Evolutionary conservation across 129 eudicot genomes (phyloP).

Genomic region (Artemisia tridentata): DNA sequence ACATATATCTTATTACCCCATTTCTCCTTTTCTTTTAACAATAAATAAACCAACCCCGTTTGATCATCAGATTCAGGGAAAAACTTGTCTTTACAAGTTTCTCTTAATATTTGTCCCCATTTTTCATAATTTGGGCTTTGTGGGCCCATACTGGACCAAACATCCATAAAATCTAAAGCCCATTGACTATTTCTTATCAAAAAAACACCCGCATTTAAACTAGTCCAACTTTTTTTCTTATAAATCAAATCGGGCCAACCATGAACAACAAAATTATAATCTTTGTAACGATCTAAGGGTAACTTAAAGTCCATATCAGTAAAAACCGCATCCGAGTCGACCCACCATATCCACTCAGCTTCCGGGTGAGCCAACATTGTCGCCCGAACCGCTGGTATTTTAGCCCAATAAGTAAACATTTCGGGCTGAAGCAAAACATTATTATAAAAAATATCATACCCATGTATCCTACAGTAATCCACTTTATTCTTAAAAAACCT

Average conservation of each 20-base stretch:
- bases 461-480: constrained; percentile 79
- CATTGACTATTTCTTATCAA: constrained; percentile 73
- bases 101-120: constrained; percentile 55
- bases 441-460: constrained; percentile 77
- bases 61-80: constrained; percentile 77
- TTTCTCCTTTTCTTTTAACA: constrained; percentile 56
- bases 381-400: constrained; percentile 57
- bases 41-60: constrained; percentile 60
- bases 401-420: constrained; percentile 76
- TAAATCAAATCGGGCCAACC: constrained; percentile 61
- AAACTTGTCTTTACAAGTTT: constrained; percentile 51
- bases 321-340: constrained; percentile 79
- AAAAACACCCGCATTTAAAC: constrained; percentile 81
- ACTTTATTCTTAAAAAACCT: constrained; percentile 80
- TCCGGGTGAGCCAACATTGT: constrained; percentile 90
- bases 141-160: constrained; percentile 77
- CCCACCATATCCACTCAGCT: constrained; percentile 97
- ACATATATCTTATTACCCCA: constrained; percentile 69
- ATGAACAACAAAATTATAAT: constrained; percentile 21
- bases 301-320: constrained; percentile 78
- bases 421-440: constrained; percentile 56
- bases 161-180: constrained; percentile 73
- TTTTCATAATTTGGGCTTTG: constrained; percentile 55
- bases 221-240: constrained; percentile 68
- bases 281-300: constrained; percentile 56